Conservation (phyloP, 106 monocot species). For the Dactylorhiza incarnata region DNA sequence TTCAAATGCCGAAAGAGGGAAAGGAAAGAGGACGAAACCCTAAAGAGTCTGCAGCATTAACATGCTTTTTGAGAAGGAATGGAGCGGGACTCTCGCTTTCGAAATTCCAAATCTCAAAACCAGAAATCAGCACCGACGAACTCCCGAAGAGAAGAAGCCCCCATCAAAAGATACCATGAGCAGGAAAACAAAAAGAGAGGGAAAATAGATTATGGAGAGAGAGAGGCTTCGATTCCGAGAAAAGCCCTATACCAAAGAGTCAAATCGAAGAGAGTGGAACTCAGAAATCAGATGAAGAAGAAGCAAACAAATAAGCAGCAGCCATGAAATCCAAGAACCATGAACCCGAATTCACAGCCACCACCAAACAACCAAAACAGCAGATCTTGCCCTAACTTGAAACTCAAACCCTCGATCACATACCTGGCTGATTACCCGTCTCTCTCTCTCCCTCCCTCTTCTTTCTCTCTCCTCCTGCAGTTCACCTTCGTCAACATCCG, state of each 20-base stretch:
- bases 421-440: neutral
- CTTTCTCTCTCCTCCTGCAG: neutral
- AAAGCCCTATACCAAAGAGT: slow-evolving; percentile 1
- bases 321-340: neutral
- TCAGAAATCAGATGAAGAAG: neutral
- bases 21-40: neutral
- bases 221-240: neutral
- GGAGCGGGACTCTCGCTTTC: slow-evolving; percentile 3
- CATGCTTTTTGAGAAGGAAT: neutral
- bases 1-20: slow-evolving; percentile 1
- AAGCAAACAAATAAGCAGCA: neutral
- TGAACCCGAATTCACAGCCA: neutral
- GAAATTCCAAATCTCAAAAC: neutral
- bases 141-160: neutral
- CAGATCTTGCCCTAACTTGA: slow-evolving; percentile 6
- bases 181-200: neutral
- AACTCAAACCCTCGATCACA: neutral
- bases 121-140: neutral
- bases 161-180: slow-evolving; percentile 1
- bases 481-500: neutral
- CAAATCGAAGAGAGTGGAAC: neutral
- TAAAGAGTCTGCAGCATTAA: neutral
- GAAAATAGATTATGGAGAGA: neutral
- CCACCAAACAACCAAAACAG: slow-evolving; percentile 6
- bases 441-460: neutral